Conservation (phyloP, 129 eudicot species). For the Pseudognaphalium luteoalbum region DNA sequence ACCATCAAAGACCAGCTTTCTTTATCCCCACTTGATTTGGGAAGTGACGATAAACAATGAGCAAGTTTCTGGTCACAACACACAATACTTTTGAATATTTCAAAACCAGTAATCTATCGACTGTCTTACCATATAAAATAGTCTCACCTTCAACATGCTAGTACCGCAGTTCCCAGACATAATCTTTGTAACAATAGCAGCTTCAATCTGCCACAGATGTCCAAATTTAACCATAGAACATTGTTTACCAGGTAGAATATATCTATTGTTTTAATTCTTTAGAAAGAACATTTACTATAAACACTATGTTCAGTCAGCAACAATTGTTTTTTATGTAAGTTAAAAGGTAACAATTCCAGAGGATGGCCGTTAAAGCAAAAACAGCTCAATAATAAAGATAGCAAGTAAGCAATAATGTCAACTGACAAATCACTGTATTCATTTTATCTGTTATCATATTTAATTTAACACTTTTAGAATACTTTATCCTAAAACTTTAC, state of each 20-base stretch:
- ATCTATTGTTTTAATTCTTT: neutral
- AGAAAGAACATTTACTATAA: conserved; percentile 3
- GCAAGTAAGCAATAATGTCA: conserved; percentile 5
- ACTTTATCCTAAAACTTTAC: neutral
- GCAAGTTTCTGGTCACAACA: conserved; percentile 64
- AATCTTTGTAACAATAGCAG: conserved; percentile 65
- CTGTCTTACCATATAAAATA: neutral
- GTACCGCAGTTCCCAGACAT: conserved; percentile 62
- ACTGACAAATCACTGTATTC: conserved; percentile 8
- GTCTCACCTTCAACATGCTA: conserved; percentile 60
- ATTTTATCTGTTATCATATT: neutral
- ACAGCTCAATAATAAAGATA: conserved; percentile 8
- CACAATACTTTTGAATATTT: neutral
- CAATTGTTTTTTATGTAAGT: neutral
- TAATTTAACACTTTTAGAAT: neutral
- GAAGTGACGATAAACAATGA: conserved; percentile 73
- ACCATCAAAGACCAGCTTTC: conserved; percentile 87
- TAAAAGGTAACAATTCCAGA: neutral
- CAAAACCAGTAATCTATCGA: conserved; percentile 6
- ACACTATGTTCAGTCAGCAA: conserved; percentile 2
- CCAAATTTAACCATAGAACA: conserved; percentile 6
- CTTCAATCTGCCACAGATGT: conserved; percentile 63
- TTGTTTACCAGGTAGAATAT: neutral
- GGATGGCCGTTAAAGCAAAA: neutral
- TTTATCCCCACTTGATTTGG: conserved; percentile 82